These are phyloP conservation scores for Entamoeba histolytica DNA, from an alignment of 208 protist species.

Conservation along the genomic window DNA sequence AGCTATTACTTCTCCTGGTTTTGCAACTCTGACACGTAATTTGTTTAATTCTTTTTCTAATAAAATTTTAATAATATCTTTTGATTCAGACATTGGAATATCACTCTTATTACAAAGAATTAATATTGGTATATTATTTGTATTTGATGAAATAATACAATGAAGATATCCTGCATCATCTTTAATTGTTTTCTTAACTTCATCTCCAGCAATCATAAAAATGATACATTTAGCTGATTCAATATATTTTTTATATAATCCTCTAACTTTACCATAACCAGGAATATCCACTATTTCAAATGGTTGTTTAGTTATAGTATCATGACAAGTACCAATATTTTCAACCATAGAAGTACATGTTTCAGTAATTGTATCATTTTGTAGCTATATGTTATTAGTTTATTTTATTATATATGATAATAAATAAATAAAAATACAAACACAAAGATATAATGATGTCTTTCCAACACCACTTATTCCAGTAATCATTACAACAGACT, in stretches of 20 bases:
- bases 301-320: background rate
- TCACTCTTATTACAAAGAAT: background rate
- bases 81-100: background rate
- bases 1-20: background rate
- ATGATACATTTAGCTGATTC: background rate
- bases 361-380: background rate
- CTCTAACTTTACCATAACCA: background rate
- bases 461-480: background rate
- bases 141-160: background rate
- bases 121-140: background rate
- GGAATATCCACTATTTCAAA: background rate
- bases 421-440: background rate
- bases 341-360: background rate
- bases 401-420: background rate
- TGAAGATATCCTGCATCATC: background rate
- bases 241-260: background rate
- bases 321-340: background rate
- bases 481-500: background rate
- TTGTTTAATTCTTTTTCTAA: background rate
- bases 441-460: background rate
- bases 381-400: background rate
- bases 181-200: background rate
- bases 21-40: background rate
- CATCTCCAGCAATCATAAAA: background rate
- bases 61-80: background rate